Evolutionary conservation across 495 filamentous ascomycete species (phyloP), one percentile per base, ranked within the genome.

Genomic region (Neurospora sublineolata): DNA sequence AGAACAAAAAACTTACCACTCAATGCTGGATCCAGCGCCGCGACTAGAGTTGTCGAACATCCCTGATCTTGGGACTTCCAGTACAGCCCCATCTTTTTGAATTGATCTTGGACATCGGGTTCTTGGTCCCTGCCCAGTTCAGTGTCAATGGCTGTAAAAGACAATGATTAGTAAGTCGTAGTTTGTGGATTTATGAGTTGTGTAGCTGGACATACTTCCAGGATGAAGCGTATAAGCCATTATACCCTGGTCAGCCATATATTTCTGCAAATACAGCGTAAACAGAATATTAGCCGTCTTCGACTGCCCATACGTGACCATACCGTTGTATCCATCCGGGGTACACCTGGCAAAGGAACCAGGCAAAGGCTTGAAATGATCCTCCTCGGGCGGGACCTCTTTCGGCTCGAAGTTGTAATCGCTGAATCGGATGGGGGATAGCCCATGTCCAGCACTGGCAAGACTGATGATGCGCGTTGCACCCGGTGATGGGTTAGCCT

Each of bases 221-320:
- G 85, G 86, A 71, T 89, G 84, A 38, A 86, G 69, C 42, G 79
- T 80, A 42, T 84, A 83, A 0, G 84, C 77, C 40, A 74, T 70
- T 2, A 87, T 77, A 3, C 82, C 81, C 20, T 72, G 68, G 4
- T 67, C 39, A 1, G 74, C 46, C 46, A 86, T 70, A 23, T 81
- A 78, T 16, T 79, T 70, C 37, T 85, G 83, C 37, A 89, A 75
- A 3, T 82, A 83, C 11, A 84, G 44, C 9, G 86, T 85, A 68
- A 89, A 88, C 46, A 89, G 72, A n/a, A 89, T 81, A 71, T 89
- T 90, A 36, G 87, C 88, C 39, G 87, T 85, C 78, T 90, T 90
- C 69, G 85, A 86, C 70, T 87, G 83, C 14, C 81, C 85, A 58
- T 90, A 89, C 10, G 86, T 85, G 46, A 84, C 73, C 70, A 82